Conservation (phyloP, 1,284 basidiomycete genomes). For the Grifola frondosa region DNA sequence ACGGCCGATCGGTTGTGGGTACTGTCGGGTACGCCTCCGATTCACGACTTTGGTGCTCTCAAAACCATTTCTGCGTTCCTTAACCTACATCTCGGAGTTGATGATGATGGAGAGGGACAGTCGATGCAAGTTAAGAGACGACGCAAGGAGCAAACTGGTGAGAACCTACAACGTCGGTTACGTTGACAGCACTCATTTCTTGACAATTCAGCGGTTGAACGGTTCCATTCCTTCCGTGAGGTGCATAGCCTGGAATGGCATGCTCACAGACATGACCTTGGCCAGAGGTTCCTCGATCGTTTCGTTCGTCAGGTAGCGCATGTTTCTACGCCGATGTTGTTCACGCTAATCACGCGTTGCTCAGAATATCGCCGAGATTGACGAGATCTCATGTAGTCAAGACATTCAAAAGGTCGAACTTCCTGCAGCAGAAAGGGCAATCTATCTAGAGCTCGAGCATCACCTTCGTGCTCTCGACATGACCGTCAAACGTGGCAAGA, state of each 20-base stretch:
- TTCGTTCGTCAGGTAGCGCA: conserved; percentile 81
- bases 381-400: conserved; percentile 84
- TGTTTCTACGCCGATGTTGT: neutral
- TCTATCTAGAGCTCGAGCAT: conserved; percentile 95
- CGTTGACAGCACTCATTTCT: conserved; percentile 5
- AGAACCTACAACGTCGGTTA: conserved; percentile 18
- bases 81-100: conserved; percentile 83
- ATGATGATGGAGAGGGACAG: conserved; percentile 84
- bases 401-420: conserved; percentile 70
- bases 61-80: conserved; percentile 90
- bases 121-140: conserved; percentile 77
- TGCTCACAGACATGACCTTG: conserved; percentile 78
- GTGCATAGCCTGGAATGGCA: conserved; percentile 93
- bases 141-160: conserved; percentile 81
- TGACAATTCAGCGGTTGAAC: conserved; percentile 76
- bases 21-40: conserved; percentile 93
- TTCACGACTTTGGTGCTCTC: conserved; percentile 87
- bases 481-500: conserved; percentile 81
- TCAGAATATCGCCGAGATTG: conserved; percentile 94
- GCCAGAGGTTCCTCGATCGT: conserved; percentile 80
- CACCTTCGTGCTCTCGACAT: conserved; percentile 88
- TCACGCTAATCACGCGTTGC: neutral
- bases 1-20: conserved; percentile 88
- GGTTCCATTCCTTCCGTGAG: conserved; percentile 96
- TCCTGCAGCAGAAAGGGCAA: conserved; percentile 92